A percentile compares a stretch with the other conserved stretches of the same genome.
phyloP scores from a whole-genome alignment of 495 filamentous ascomycete genomes.

The Aspergillus asperescens region DNA sequence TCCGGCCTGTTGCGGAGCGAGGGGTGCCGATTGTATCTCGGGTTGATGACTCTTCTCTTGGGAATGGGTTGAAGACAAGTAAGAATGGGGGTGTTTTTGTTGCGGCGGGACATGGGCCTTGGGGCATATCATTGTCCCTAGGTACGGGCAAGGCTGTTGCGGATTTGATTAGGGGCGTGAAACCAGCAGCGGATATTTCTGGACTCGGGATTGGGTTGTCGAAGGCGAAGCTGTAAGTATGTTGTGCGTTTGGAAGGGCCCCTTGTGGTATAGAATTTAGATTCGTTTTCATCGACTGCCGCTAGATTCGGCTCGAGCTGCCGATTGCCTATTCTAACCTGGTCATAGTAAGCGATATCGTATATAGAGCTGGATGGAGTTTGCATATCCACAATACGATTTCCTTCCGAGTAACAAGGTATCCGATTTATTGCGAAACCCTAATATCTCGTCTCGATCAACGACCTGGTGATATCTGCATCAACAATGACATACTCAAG shows the following conservation, averaged over 20 bases:
- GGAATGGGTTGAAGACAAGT: constrained; percentile 40
- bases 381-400: too few species aligned
- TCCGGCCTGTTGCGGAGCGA: constrained; percentile 59
- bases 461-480: too few species aligned
- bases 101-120: constrained; percentile 68
- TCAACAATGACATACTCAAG: too few species aligned
- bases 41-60: constrained; percentile 51
- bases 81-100: constrained; percentile 60
- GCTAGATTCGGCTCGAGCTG: too few species aligned
- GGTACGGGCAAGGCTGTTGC: constrained; percentile 64
- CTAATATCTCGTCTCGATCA: too few species aligned
- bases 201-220: constrained; percentile 29
- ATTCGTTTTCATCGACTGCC: too few species aligned
- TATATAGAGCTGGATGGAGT: background rate
- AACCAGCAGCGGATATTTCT: constrained; percentile 47
- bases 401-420: too few species aligned
- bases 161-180: constrained; percentile 53
- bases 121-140: constrained; percentile 59
- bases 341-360: too few species aligned
- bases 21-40: constrained; percentile 58
- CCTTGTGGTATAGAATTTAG: too few species aligned
- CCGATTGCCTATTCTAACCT: too few species aligned
- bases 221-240: constrained; percentile 5
- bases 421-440: too few species aligned
- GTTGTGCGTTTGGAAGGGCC: background rate